Base-by-base conservation (phyloP, 345 rosid species). In the Acer yangbiense region DNA sequence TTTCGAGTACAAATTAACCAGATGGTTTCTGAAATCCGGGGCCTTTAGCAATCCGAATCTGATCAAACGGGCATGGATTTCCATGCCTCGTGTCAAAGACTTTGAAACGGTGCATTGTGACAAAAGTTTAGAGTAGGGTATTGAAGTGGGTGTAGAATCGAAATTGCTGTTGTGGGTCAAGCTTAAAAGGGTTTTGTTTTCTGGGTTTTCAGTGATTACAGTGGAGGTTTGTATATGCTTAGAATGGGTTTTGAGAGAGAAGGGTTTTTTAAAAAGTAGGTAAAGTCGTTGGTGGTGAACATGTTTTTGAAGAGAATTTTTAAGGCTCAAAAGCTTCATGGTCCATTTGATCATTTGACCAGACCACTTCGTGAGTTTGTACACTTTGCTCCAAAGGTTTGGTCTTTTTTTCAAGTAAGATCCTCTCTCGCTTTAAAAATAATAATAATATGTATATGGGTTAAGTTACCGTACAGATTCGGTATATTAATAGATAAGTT, bases 31-130 rank as follows among this genome's bases (percentile, higher is more conserved):
- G 27, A 78, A 50, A 75, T 77, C 86, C 20, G 82, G 78, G 77
- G 82, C 81, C 12, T 79, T 79, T 3, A 74, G 72, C 2, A 85
- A 77, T 7, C 84, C 89, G 11, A 80, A 17, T 77, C 73, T 71
- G 73, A 82, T 73, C n/a, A 88, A 5, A 72, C 35, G 89, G 76
- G 85, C 78, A 80, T 89, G 94, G 76, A 82, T 83, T 77, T 78
- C 81, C 77, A 69, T 71, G 73, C 85, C 90, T 13, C 68, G 76
- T 60, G 72, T 71, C 23, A 85, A 65, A 23, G 83, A 85, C 80
- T 87, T 89, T 43, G 85, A 84, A 52, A 79, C 75, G 20, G 82
- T 81, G 76, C 88, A 87, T 80, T 81, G 80, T 0, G 88, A 82
- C 2, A 90, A 70, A 54, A 87, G 89, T 48, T 81, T 85, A 27